Evolutionary conservation across 202 grass and related monocot genomes (phyloP).

Genomic region (Hordeum pubiflorum): DNA sequence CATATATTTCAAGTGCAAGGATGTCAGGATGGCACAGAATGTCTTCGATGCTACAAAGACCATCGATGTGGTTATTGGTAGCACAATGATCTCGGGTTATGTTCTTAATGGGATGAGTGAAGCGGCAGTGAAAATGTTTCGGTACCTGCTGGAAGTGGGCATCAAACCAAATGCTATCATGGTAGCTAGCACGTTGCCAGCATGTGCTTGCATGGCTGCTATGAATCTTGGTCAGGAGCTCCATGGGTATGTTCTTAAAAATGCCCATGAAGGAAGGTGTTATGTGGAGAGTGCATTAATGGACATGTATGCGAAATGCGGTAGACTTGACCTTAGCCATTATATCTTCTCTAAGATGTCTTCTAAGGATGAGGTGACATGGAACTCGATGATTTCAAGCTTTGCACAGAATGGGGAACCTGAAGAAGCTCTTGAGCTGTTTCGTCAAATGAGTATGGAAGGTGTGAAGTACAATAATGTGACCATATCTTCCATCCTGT

Average conservation of each 20-base stretch:
- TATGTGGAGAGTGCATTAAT: constrained; percentile 74
- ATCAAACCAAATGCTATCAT: constrained; percentile 74
- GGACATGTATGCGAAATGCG: constrained; percentile 84
- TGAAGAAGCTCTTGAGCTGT: constrained; percentile 57
- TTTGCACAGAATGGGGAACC: constrained; percentile 74
- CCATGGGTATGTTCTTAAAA: constrained; percentile 69
- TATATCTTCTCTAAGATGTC: constrained; percentile 55
- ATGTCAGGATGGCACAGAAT: constrained; percentile 59
- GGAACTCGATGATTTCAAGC: constrained; percentile 93
- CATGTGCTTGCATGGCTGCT: constrained; percentile 51
- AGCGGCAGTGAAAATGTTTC: constrained; percentile 56
- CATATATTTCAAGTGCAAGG: constrained; percentile 76
- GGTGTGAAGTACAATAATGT: constrained; percentile 54
- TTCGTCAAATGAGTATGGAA: constrained; percentile 64
- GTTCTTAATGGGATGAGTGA: constrained; percentile 66
- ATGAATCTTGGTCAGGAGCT: constrained; percentile 62
- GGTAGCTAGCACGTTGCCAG: constrained; percentile 56
- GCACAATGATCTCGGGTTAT: constrained; percentile 80
- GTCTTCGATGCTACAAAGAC: constrained; percentile 49
- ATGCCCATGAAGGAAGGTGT: constrained; percentile 55
- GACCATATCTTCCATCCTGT: constrained; percentile 67
- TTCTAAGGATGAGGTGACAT: constrained; percentile 56
- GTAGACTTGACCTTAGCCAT: constrained; percentile 59
- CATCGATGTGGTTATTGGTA: constrained; percentile 69
- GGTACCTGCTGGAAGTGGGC: constrained; percentile 32